Evolutionary conservation across 371 early-diverging fungal species (phyloP).

Genomic region (Mortierella sp.): DNA sequence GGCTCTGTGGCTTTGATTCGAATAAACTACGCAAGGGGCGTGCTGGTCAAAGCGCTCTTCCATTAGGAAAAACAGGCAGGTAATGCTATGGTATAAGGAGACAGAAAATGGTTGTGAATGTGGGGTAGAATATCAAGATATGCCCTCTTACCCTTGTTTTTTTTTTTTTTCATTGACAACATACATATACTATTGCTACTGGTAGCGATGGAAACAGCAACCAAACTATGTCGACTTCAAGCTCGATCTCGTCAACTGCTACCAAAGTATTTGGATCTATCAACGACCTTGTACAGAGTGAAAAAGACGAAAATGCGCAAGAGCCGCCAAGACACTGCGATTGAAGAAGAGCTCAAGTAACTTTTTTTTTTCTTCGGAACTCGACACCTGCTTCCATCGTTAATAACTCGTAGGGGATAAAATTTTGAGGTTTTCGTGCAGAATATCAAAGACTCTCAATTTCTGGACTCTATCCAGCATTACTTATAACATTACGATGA

Average conservation of each 20-base stretch:
- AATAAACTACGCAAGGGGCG: not conserved
- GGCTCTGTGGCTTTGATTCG: not conserved
- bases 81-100: not conserved
- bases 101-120: not conserved
- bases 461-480: too few relatives aligned
- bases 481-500: too few relatives aligned
- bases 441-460: too few relatives aligned
- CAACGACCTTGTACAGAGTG: constrained; percentile 1
- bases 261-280: constrained; percentile 20
- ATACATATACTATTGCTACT: not conserved
- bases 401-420: too few relatives aligned
- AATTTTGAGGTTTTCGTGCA: too few relatives aligned
- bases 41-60: not conserved
- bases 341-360: constrained; percentile 53
- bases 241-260: constrained; percentile 12
- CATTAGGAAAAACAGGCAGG: too few relatives aligned
- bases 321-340: constrained; percentile 16
- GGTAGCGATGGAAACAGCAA: not conserved
- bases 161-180: too few relatives aligned
- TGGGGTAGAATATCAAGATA: not conserved
- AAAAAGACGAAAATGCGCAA: not conserved
- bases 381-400: constrained; percentile 44
- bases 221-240: constrained; percentile 6
- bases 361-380: constrained; percentile 51
- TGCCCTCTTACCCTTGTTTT: not conserved